Base-by-base conservation (phyloP, 305 asterid species). In the Fraxinus platypoda region DNA sequence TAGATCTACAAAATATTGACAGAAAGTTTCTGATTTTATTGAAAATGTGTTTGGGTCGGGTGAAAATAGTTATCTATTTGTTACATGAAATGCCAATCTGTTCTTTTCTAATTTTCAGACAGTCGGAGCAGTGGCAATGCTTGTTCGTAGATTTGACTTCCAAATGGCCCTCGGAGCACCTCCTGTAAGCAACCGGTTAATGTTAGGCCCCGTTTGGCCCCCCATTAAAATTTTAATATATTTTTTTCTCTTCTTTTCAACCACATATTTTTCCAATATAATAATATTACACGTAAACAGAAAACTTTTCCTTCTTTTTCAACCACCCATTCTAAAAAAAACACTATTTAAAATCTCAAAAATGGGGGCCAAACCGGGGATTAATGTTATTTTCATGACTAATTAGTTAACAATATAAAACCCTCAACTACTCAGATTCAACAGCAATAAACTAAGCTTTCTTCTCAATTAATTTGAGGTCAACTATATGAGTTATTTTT, bases 131-230 rank as follows among this genome's bases (percentile, higher is more conserved):
- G 94, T 94, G 54, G 90, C 98, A 2, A 93, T 96, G 98, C 99
- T 96, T 80, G 95, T 92, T 83, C 94, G 94, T 30, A 92, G 95
- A 72, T 96, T 93, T 80, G 90, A 96, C 88, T 96, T 96, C 86
- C 98, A 91, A 81, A 83, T 93, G 82, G 98, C 98, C 75, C 82
- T 91, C 5, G 98, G 98, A 85, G 98, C 98, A 80, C 99, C 99
- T 78, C 97, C 98, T 7, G 99, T 96, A 89, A 94, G 97, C 87
- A 81, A 37, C 68, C 73, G 11, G 37, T 85, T 66, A 30, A 70
- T 66, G 35, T 66, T 70, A 46, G 57, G 57, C 57, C 7, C 57
- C 19, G 57, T 46, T 46, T 46, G 19, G 54, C 57, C 57, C 54
- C 54, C 57, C 19, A 46, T 46, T 46, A 46, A 13, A 46, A 13